These are phyloP conservation scores for Ocimum tenuiflorum DNA, from an alignment of 257 asterid species.

Conservation along the genomic window DNA sequence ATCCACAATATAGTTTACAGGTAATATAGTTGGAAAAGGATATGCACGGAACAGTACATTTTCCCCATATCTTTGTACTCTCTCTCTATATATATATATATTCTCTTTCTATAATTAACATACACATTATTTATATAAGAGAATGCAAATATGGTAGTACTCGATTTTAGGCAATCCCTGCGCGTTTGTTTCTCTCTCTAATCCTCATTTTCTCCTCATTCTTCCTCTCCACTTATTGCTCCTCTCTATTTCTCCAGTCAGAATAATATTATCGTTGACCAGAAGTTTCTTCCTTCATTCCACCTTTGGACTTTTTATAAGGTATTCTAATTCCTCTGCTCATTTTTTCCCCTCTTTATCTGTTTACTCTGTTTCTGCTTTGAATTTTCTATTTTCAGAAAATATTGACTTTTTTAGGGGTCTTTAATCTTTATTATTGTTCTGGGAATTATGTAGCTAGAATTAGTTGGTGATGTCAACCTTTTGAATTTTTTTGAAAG, in stretches of 20 bases:
- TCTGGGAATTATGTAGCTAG: slow-evolving; percentile 19
- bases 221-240: slow-evolving; percentile 21
- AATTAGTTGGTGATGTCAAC: slow-evolving; percentile 37
- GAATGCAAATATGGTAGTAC: slow-evolving; percentile 18
- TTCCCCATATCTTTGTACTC: too few relatives aligned
- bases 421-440: slow-evolving; percentile 8
- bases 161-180: slow-evolving; percentile 25
- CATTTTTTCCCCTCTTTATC: too few relatives aligned
- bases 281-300: slow-evolving; percentile 21
- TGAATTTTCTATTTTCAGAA: background rate
- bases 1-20: too few relatives aligned
- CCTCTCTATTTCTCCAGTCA: slow-evolving; percentile 1
- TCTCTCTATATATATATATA: too few relatives aligned
- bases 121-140: too few relatives aligned
- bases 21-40: too few relatives aligned
- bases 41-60: too few relatives aligned
- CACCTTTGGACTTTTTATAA: slow-evolving; percentile 26
- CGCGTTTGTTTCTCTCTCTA: slow-evolving; percentile 23
- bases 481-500: slow-evolving; percentile 36
- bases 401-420: slow-evolving; percentile 36
- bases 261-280: slow-evolving; percentile 18
- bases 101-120: too few relatives aligned
- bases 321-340: slow-evolving; percentile 19
- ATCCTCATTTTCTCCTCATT: slow-evolving; percentile 23
- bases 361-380: slow-evolving; percentile 10